Evolutionary conservation across 345 rosid species (phyloP).

Genomic region (Carallia brachiata): DNA sequence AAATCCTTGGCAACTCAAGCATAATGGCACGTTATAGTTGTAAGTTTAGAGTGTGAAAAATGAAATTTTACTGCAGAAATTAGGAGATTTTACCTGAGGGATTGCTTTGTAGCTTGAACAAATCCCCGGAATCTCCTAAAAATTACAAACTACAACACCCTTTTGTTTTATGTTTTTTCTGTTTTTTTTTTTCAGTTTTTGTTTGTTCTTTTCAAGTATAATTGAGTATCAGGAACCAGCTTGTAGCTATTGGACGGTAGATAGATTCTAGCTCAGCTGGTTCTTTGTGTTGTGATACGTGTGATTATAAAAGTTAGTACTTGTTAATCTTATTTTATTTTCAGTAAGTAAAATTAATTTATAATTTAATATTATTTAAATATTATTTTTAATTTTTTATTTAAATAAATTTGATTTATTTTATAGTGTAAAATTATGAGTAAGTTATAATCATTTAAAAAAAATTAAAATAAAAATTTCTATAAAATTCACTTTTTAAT

Average conservation of each 20-base stretch:
- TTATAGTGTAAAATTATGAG: too few relatives aligned
- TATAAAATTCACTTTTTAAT: neutral
- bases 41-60: neutral
- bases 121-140: conserved; percentile 64
- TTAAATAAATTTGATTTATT: too few relatives aligned
- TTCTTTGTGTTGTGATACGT: conserved; percentile 8
- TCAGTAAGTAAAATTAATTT: too few relatives aligned
- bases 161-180: neutral
- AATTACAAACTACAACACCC: conserved; percentile 25
- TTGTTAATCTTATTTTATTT: too few relatives aligned
- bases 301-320: too few relatives aligned
- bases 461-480: too few relatives aligned
- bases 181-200: conserved; percentile 6
- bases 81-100: conserved; percentile 65
- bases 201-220: conserved; percentile 21
- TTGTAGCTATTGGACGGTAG: conserved; percentile 62
- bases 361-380: too few relatives aligned
- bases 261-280: conserved; percentile 70
- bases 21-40: neutral
- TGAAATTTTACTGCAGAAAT: conserved; percentile 4
- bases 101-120: conserved; percentile 40
- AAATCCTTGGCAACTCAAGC: conserved; percentile 52
- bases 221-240: conserved; percentile 43
- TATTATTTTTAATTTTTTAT: too few relatives aligned
- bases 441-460: too few relatives aligned